These are phyloP conservation scores for Aspergillus sp. DNA, from an alignment of 2,329 filamentous ascomycete genomes.

Conservation along the genomic window DNA sequence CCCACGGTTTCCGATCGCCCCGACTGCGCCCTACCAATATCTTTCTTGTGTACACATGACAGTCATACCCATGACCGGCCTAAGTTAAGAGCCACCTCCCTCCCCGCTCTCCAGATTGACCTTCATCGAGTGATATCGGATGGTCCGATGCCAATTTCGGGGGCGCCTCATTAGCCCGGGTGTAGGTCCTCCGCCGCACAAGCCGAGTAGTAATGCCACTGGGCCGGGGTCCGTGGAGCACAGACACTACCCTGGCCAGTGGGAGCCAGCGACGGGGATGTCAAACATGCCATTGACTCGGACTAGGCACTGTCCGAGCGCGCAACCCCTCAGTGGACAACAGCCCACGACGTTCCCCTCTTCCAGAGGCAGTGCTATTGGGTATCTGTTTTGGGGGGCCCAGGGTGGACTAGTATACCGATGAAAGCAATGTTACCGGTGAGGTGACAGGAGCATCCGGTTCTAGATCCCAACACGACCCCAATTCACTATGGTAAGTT, in stretches of 20 bases:
- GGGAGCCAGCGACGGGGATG: neutral
- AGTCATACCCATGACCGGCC: neutral
- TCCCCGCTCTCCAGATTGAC: neutral
- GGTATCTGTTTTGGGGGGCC: neutral
- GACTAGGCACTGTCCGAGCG: conserved; percentile 5
- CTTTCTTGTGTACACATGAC: conserved; percentile 3
- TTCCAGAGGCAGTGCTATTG: neutral
- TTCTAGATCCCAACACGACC: neutral
- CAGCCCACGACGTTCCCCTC: neutral
- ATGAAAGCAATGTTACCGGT: neutral
- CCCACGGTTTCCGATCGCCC: neutral
- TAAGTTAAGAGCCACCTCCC: neutral
- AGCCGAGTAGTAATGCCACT: conserved; percentile 8
- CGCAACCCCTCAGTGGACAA: conserved; percentile 3
- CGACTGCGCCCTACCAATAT: neutral
- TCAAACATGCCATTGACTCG: conserved; percentile 9
- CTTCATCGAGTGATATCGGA: neutral
- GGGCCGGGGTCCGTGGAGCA: conserved; percentile 6
- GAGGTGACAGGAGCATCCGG: neutral
- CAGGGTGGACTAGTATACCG: neutral
- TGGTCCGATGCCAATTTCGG: neutral
- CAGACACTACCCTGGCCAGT: conserved; percentile 4
- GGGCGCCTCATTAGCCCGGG: conserved; percentile 6
- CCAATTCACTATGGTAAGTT: neutral
- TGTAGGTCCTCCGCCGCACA: conserved; percentile 7